A percentile compares a stretch with the other conserved stretches of the same genome.
These are phyloP conservation scores for Fremontodendron californicum DNA, from an alignment of 345 rosid genomes.

Conservation along the genomic window DNA sequence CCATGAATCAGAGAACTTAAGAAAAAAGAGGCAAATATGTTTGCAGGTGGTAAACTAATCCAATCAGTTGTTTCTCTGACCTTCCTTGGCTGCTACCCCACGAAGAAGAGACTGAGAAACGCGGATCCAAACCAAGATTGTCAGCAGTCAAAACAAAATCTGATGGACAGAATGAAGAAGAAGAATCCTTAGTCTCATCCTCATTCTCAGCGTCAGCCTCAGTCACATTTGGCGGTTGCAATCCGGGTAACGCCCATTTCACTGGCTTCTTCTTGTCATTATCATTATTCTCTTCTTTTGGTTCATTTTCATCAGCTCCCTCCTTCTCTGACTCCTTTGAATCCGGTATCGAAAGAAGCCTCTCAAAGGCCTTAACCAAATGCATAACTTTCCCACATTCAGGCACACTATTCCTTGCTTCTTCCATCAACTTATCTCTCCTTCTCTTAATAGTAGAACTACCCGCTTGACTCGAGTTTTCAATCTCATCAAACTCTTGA, in stretches of 20 bases:
- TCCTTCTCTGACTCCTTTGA: constrained; percentile 31
- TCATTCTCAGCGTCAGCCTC: constrained; percentile 20
- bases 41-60: not conserved
- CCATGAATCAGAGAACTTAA: not conserved
- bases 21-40: not conserved
- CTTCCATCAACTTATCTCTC: constrained; percentile 68
- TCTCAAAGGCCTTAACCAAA: constrained; percentile 79
- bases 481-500: constrained; percentile 19
- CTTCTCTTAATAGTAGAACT: constrained; percentile 62
- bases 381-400: constrained; percentile 73
- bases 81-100: constrained; percentile 57
- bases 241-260: constrained; percentile 82
- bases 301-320: constrained; percentile 30
- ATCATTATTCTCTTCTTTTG: constrained; percentile 3
- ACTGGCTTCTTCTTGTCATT: constrained; percentile 35
- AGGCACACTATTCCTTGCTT: constrained; percentile 61
- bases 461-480: constrained; percentile 20
- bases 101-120: constrained; percentile 51
- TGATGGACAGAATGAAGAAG: constrained; percentile 38
- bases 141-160: constrained; percentile 50
- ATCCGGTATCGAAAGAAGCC: constrained; percentile 40
- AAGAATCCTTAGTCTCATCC: constrained; percentile 15
- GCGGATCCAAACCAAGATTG: constrained; percentile 52
- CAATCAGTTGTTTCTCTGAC: constrained; percentile 27
- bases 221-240: constrained; percentile 39